Evolutionary conservation across 2,329 filamentous ascomycete species (phyloP).

Genomic region (Venturia effusa): DNA sequence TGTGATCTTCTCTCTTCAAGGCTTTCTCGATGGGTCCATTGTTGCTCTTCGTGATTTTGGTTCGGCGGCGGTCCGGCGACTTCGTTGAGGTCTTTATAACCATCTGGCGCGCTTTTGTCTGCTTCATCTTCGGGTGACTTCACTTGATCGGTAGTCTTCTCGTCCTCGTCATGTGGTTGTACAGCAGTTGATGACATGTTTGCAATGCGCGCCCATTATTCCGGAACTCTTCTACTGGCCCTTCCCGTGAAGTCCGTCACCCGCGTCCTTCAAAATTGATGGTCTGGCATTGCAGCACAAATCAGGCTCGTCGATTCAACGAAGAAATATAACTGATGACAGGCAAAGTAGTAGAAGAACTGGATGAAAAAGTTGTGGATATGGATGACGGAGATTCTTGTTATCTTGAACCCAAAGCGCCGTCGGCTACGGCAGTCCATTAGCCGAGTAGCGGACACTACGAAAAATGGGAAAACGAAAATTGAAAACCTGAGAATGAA

Average conservation of each 20-base stretch:
- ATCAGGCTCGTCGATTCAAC: background rate
- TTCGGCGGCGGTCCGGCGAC: background rate
- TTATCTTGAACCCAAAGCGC: background rate
- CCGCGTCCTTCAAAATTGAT: background rate
- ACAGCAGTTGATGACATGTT: background rate
- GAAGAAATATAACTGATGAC: background rate
- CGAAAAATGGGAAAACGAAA: too few relatives aligned
- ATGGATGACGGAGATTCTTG: background rate
- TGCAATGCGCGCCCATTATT: background rate
- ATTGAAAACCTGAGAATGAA: too few relatives aligned
- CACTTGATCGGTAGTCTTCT: background rate
- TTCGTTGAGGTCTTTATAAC: conserved; percentile 10
- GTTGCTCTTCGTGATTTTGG: background rate
- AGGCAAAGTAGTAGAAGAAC: background rate
- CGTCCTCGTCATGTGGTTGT: background rate
- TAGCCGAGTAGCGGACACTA: too few relatives aligned
- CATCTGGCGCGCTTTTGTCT: background rate
- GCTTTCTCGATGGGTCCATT: background rate
- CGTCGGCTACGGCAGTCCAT: too few relatives aligned
- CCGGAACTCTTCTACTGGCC: background rate
- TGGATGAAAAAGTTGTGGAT: background rate
- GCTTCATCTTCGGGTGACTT: background rate
- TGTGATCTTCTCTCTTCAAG: conserved; percentile 3
- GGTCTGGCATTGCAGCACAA: background rate
- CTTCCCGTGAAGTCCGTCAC: background rate